Percentiles rank a stretch among this genome's conserved stretches.
Evolutionary conservation across 2,329 filamentous ascomycete genomes (phyloP).

Genomic region (Pseudocercospora macadamiae): DNA sequence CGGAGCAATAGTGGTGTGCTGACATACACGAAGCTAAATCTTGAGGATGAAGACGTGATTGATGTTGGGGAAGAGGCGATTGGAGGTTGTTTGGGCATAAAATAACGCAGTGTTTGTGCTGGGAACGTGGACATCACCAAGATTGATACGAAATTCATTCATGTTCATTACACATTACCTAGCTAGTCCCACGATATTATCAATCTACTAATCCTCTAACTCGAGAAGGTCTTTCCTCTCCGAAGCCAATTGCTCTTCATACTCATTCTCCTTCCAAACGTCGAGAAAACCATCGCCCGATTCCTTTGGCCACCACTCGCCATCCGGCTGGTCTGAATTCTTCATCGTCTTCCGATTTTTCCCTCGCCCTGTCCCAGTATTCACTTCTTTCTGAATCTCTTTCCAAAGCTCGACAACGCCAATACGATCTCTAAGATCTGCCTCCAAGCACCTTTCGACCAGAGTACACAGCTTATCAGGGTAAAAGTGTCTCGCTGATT

Average conservation of each 20-base stretch:
- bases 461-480: background rate
- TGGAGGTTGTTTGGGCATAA: too few relatives aligned
- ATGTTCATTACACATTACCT: too few relatives aligned
- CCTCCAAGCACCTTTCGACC: background rate
- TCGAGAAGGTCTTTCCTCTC: too few relatives aligned
- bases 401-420: background rate
- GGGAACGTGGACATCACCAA: too few relatives aligned
- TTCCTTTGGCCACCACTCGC: background rate
- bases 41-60: background rate
- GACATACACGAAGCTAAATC: background rate
- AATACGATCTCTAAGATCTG: background rate
- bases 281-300: background rate
- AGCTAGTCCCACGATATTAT: too few relatives aligned
- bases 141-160: too few relatives aligned
- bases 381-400: background rate
- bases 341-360: background rate
- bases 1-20: background rate
- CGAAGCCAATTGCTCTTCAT: too few relatives aligned
- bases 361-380: background rate
- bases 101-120: too few relatives aligned
- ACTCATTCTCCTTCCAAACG: too few relatives aligned
- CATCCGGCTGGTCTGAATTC: background rate
- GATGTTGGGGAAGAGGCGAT: background rate
- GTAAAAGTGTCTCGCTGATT: background rate
- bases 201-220: too few relatives aligned